Conservation (phyloP, 495 filamentous ascomycete species). For the Aspergillus nidulans region DNA sequence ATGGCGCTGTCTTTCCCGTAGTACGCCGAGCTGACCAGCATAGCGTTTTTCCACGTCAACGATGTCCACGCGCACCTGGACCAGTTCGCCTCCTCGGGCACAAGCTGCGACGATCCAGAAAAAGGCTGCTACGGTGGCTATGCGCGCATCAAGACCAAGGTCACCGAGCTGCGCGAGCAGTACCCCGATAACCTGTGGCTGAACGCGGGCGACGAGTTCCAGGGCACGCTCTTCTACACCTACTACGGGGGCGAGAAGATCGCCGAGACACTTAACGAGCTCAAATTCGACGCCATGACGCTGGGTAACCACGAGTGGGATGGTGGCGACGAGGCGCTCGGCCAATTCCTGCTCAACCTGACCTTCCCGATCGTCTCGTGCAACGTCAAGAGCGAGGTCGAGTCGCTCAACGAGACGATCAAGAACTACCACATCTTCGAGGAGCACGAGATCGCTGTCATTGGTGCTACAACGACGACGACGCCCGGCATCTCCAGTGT, state of each 20-base stretch:
- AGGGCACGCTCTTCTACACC: conserved; percentile 2
- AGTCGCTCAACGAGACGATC: conserved; percentile 2
- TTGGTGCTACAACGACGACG: neutral
- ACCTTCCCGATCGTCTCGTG: conserved; percentile 1
- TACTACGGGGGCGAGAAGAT: conserved; percentile 5
- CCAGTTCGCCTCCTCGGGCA: conserved; percentile 1
- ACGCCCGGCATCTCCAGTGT: neutral
- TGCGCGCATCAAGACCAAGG: conserved; percentile 5
- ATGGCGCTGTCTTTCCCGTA: too few relatives aligned
- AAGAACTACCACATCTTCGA: conserved; percentile 5
- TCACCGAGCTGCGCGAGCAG: neutral
- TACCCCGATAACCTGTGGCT: conserved; percentile 5
- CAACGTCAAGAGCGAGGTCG: conserved; percentile 5
- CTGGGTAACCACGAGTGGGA: conserved; percentile 8
- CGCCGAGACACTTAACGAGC: conserved; percentile 3
- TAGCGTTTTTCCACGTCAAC: conserved; percentile 5
- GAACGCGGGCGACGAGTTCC: conserved; percentile 4
- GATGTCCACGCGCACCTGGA: conserved; percentile 4
- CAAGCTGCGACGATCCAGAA: neutral
- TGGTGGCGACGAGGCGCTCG: neutral
- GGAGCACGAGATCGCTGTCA: neutral
- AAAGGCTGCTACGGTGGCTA: conserved; percentile 4
- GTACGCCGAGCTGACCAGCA: neutral
- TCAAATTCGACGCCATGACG: conserved; percentile 2
- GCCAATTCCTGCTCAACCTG: conserved; percentile 2